Base-by-base conservation (phyloP, 805 yeast species). In the Starmerella davenportii region DNA sequence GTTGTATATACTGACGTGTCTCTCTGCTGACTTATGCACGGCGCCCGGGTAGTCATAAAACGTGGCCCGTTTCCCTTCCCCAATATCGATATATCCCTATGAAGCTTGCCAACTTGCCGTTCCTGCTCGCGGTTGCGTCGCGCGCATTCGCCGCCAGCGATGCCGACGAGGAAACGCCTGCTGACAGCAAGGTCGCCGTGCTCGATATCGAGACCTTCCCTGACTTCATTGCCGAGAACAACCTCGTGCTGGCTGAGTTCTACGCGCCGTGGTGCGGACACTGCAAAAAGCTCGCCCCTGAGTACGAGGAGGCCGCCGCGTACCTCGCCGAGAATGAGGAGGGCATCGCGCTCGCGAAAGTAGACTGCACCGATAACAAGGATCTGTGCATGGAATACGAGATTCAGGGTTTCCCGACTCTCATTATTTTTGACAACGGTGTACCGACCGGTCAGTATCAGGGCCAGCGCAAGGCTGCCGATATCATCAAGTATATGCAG, bases 211-310 rank as follows among this genome's bases (percentile, higher is more conserved):
- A 67, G 29, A 69, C 68, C 42, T 87, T 80, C 57, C 69, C 69
- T 41, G 58, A 65, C 14, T 81, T 79, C 59, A 60, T 87, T 46
- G 60, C 63, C 36, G 72, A 68, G 40, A 78, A 85, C 63, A 79
- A 82, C 27, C 66, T 85, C 49, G 92, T 81, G 18, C 43, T 84
- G 16, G 84, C 82, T 18, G 84, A 84, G 61, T 85, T 85, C 58
- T 85, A 78, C 57, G 95, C 96, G 4, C 95, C 95, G 29, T 85
- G 96, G 96, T 87, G 98, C 63, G 95, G 95, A 4, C 82, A 87
- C 58, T 87, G 98, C 59, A 55, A 56, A 52, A 53, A 50, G 27
- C 53, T 58, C 16, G 61, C 55, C 18, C 59, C 58, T 31, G 62
- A 59, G 44, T 50, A 49, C 44, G 61, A 56, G 44, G 51, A 49